A percentile compares a stretch with the other conserved stretches of the same genome.
phyloP scores from a whole-genome alignment of 306 rosid species.

The Hippophae tibetana region DNA sequence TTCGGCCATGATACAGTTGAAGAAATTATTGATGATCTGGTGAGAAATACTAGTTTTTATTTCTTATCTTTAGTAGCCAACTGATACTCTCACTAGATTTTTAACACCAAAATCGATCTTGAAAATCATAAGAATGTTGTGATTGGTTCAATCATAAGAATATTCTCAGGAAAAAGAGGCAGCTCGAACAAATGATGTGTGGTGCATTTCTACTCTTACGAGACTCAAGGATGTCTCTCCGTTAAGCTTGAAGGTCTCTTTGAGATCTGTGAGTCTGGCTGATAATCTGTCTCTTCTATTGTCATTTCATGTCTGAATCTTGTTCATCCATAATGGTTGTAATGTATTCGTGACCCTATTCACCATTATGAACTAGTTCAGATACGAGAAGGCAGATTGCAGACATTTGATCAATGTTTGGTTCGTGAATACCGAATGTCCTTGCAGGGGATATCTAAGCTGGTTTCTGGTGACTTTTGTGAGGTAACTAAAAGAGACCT shows the following conservation, averaged over 20 bases:
- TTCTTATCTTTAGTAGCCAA: conserved; percentile 6
- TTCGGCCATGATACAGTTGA: conserved; percentile 75
- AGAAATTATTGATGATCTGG: conserved; percentile 80
- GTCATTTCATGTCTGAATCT: not conserved
- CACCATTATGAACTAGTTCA: conserved; percentile 11
- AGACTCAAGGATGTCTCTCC: conserved; percentile 86
- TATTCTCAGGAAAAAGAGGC: conserved; percentile 53
- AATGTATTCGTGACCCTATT: no score
- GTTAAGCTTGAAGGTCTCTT: conserved; percentile 77
- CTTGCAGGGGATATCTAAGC: conserved; percentile 46
- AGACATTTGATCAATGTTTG: conserved; percentile 80
- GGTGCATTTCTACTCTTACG: conserved; percentile 59
- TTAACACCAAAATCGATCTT: not conserved
- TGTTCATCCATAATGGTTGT: not conserved
- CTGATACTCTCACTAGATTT: not conserved
- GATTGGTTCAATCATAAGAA: not conserved
- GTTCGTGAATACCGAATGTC: conserved; percentile 78
- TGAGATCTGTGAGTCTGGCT: conserved; percentile 69
- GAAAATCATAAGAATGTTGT: not conserved
- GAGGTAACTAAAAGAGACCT: conserved; percentile 45
- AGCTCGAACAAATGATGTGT: conserved; percentile 53
- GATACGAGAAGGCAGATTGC: conserved; percentile 81
- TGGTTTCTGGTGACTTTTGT: conserved; percentile 60
- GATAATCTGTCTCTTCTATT: conserved; percentile 5
- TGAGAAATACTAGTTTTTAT: conserved; percentile 21